Base-by-base conservation (phyloP, 202 grass and related monocot genomes). In the Elaeis oleifera region DNA sequence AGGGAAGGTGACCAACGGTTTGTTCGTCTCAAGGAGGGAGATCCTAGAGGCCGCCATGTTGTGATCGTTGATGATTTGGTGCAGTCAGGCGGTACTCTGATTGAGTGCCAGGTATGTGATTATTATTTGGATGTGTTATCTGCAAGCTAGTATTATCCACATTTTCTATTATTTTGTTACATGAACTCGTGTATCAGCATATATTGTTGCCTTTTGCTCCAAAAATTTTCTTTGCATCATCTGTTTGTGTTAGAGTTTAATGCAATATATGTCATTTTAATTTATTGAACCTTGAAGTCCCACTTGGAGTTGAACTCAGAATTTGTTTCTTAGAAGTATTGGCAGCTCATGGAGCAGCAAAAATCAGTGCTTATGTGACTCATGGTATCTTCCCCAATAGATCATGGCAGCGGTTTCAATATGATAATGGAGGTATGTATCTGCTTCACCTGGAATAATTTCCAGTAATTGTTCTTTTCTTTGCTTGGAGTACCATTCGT, bases 1-100 rank as follows among this genome's bases (percentile, higher is more conserved):
- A 87, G 91, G 74, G 87, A 91, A 88, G 87, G 92, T 49, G 84
- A 89, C 4, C 83, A 91, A 23, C 88, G 94, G 64, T 86, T 99
- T 63, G 94, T 99, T 3, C 83, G 85, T 20, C 85, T 99, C 77
- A 99, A 99, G 68, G 94, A 99, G 55, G 94, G 94, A 58, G 81
- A 92, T 79, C 82, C 94, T 63, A 80, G 64, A 65, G 94, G 88
- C 14, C 82, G 85, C 48, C 94, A 89, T 73, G 88, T 99, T 72
- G 82, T 99, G 65, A 99, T 99, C 79, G 88, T 99, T 15, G 88
- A 99, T 72, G 94, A 99, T 71, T 78, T 99, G 75, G 94, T 99
- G 56, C 88, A 99, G 64, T 92, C 94, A 69, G 94, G 88, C 49
- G 75, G 94, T 69, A 99, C 94, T 60, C 78, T 99, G 70, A 99